Evolutionary conservation across 1,284 basidiomycete species (phyloP), one percentile per base, ranked within the genome.

Genomic region (Bjerkandera adusta): DNA sequence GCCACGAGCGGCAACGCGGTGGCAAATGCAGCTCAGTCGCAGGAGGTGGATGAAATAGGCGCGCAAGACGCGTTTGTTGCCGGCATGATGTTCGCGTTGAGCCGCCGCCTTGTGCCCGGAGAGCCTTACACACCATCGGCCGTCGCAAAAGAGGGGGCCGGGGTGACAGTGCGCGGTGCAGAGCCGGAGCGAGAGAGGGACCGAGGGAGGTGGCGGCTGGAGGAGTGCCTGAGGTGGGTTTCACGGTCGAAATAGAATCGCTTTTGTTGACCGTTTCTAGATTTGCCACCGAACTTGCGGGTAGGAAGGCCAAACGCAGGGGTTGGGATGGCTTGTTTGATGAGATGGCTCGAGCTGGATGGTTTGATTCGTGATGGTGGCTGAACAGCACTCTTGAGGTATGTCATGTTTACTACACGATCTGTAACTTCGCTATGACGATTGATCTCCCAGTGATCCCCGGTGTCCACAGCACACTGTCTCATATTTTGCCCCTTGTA

Each of bases 51-150:
- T 58, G 85, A 88, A 55, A 73, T 80, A 5, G 87, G 86, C 1
- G 83, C 83, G 1, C 85, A 88, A 55, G 83, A 86, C 48, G 87
- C 87, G 7, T 90, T 89, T 55, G 76, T 89, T 10, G 83, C 84
- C 0, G 87, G 87, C 11, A 89, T 89, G 86, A 84, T 89, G 48
- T 89, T 78, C 63, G 77, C 85, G 0, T 58, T 89, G 53, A 85
- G 79, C 45, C 68, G 85, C 52, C 70, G 77, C 26, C 67, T 89
- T 44, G 62, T 81, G 36, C 87, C 87, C 32, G 85, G 86, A 0
- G 64, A 75, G 6, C 86, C 85, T 13, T 89, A 85, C 61, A 81
- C 81, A 3, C 83, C 85, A 16, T 71, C 74, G 0, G 69, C 75
- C 51, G 69, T 62, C 21, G 66, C 67, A 20, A 70, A 71, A 20